Base-by-base conservation (phyloP, 169 alveolate species). In the Babesia divergens region DNA sequence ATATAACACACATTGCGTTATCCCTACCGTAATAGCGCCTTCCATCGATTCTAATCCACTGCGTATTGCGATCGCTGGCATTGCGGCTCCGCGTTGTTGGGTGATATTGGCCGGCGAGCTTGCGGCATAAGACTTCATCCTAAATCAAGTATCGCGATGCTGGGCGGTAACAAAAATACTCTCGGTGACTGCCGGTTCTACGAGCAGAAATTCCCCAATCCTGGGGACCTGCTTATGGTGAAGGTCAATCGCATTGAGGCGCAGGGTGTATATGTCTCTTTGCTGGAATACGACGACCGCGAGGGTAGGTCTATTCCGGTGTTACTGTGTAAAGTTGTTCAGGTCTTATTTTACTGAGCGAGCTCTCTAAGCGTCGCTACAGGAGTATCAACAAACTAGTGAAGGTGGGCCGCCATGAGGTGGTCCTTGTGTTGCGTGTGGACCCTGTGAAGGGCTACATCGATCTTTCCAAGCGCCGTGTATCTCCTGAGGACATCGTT, bases 371-470 rank as follows among this genome's bases (percentile, higher is more conserved):
- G 82, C 89, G 97, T 71, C 92, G 99, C 51, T 94, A 95, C 54
- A 91, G 97, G 55, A 86, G 94, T 87, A 91, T 91, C 51, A 89
- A 86, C 68, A 91, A 89, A 68, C 86, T 91, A 51, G 90, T 91
- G 50, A 86, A 91, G 49, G 93, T 91, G 14, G 93, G 93, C 29
- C 82, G 98, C 56, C 94, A 92, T 56, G 99, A 96, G 86, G 97
- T 94, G 40, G 97, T 95, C 72, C 89, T 94, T 74, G 99, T 97
- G 13, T 87, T 96, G 6, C 84, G 98, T 51, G 99, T 96, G 9
- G 99, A 97, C 89, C 82, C 92, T 58, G 93, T 93, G 72, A 96
- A 97, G 93, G 98, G 99, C 44, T 97, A 95, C 81, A 94, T 97
- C 43, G 99, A 96, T 86, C 92, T 97, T 70, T 94, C 98, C 43